Conservation (phyloP, 202 grass and related monocot species). For the Schoenoplectus tabernaemontani region DNA sequence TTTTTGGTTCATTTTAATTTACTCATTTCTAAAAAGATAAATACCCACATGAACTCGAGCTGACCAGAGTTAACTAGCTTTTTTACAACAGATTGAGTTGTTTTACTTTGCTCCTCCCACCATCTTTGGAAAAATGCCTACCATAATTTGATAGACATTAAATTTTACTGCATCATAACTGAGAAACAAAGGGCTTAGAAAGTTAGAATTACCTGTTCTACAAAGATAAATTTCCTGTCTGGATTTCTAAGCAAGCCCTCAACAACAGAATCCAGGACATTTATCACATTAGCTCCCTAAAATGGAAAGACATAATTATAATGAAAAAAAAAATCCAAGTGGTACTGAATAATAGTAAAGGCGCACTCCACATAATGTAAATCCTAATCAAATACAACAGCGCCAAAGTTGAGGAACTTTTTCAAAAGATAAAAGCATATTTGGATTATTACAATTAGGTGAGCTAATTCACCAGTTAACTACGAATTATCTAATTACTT, state of each 20-base stretch:
- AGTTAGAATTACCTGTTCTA: constrained; percentile 47
- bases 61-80: constrained; percentile 67
- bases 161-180: neutral
- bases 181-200: neutral
- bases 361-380: too few species aligned
- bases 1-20: neutral
- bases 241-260: constrained; percentile 54
- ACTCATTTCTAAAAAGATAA: constrained; percentile 5
- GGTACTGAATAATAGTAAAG: neutral
- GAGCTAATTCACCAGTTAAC: neutral
- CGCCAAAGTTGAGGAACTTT: too few species aligned
- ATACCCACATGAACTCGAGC: constrained; percentile 79
- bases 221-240: constrained; percentile 63
- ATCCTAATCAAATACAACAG: too few species aligned
- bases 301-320: neutral
- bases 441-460: too few species aligned
- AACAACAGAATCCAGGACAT: constrained; percentile 81
- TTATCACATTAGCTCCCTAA: constrained; percentile 64
- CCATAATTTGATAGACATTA: constrained; percentile 1
- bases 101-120: constrained; percentile 77
- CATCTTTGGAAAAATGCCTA: constrained; percentile 98
- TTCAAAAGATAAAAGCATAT: too few species aligned
- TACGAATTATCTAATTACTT: neutral
- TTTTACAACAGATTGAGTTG: constrained; percentile 44
- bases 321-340: neutral